phyloP scores from a whole-genome alignment of 176 grass and related monocot species.

The Tillandsia fasciculata region DNA sequence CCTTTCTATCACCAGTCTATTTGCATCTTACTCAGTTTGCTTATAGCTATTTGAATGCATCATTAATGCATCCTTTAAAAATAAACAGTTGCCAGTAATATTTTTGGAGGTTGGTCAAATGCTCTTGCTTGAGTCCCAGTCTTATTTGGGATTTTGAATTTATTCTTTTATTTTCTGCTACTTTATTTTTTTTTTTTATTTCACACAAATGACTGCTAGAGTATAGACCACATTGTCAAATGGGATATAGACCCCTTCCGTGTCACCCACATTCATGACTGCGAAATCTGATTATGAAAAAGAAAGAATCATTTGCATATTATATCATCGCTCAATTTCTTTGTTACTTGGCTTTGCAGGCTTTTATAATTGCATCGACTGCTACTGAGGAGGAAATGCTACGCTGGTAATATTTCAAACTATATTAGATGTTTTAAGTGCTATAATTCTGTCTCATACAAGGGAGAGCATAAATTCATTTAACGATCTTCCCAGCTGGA shows the following conservation, averaged over 20 bases:
- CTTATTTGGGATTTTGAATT: not conserved
- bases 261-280: not conserved
- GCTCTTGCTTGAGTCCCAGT: no score
- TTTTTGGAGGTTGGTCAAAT: no score
- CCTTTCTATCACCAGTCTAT: not conserved
- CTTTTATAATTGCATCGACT: conserved; percentile 97
- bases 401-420: conserved; percentile 51
- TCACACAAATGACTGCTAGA: not conserved
- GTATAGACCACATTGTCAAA: not conserved
- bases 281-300: not conserved
- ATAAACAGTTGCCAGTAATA: no score
- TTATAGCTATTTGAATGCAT: not conserved
- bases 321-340: conserved; percentile 1
- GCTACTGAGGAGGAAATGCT: conserved; percentile 96
- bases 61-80: not conserved
- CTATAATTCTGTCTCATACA: not conserved
- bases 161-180: not conserved
- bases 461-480: not conserved
- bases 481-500: not conserved
- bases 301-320: not conserved
- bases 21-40: not conserved
- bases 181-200: not conserved
- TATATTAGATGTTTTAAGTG: conserved; percentile 2
- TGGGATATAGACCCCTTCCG: not conserved
- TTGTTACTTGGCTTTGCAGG: conserved; percentile 32